phyloP scores from a whole-genome alignment of 2,329 filamentous ascomycete species.

The Biscogniauxia mediterranea region DNA sequence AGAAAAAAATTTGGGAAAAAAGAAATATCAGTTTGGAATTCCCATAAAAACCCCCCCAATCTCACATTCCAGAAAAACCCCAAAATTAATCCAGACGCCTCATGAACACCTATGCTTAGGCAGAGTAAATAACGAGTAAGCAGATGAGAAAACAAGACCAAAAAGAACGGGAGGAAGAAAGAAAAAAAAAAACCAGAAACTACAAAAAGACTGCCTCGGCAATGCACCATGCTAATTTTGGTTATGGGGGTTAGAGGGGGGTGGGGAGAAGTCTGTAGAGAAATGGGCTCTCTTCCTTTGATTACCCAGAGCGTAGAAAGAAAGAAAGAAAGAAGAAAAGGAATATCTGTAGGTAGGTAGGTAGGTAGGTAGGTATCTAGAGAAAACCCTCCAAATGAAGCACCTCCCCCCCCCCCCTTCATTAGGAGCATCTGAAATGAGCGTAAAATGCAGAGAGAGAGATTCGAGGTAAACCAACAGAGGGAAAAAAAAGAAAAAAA shows the following conservation, averaged over 20 bases:
- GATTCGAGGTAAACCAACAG: too few species aligned
- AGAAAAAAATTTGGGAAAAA: too few species aligned
- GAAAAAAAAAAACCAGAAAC: neutral
- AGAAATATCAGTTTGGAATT: too few species aligned
- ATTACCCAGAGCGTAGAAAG: too few species aligned
- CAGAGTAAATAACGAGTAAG: neutral
- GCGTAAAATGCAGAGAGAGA: too few species aligned
- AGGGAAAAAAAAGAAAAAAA: neutral
- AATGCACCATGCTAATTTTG: constrained; percentile 3
- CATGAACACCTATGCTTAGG: constrained; percentile 9
- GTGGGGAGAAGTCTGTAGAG: too few species aligned
- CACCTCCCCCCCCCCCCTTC: too few species aligned
- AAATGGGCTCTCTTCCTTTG: neutral
- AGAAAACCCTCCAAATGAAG: neutral
- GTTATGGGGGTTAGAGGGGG: neutral
- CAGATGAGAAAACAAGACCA: neutral
- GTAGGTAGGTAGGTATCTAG: neutral
- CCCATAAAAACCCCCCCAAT: too few species aligned
- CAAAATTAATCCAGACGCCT: constrained; percentile 6
- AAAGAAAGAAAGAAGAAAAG: too few species aligned
- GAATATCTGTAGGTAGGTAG: too few species aligned
- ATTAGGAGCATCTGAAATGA: neutral
- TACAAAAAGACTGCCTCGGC: neutral
- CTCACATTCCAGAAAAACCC: too few species aligned
- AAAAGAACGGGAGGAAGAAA: neutral